Evolutionary conservation across 768 basidiomycete genomes (phyloP).

Genomic region (Gloeophyllum trabeum): DNA sequence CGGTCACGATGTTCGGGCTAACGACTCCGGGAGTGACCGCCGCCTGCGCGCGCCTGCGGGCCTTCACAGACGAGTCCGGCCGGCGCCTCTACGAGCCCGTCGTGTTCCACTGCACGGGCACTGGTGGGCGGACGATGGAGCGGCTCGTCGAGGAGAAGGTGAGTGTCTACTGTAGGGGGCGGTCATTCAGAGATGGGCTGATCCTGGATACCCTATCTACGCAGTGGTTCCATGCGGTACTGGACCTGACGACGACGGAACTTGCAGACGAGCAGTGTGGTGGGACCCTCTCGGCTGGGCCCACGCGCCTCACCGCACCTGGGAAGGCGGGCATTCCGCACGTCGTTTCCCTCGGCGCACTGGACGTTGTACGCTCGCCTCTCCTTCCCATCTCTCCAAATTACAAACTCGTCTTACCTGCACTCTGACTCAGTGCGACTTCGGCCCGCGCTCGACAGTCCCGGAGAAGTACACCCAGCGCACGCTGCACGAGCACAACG

Average conservation of each 20-base stretch:
- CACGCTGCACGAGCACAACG: constrained; percentile 14
- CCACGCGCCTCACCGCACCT: constrained; percentile 17
- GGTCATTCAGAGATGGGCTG: background rate
- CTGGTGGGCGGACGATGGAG: constrained; percentile 21
- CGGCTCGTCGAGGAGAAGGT: constrained; percentile 12
- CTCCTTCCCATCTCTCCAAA: too few relatives aligned
- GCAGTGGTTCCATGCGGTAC: constrained; percentile 13
- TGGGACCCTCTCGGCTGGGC: constrained; percentile 16
- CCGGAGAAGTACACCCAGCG: constrained; percentile 12
- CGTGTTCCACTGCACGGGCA: constrained; percentile 16
- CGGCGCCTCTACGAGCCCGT: constrained; percentile 11
- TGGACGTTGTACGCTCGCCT: too few relatives aligned
- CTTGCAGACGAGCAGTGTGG: constrained; percentile 21
- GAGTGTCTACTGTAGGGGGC: too few relatives aligned
- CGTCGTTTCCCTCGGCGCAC: constrained; percentile 19
- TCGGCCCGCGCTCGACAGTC: constrained; percentile 17
- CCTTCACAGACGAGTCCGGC: background rate
- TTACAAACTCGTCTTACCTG: too few relatives aligned
- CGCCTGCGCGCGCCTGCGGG: constrained; percentile 5
- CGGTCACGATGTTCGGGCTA: constrained; percentile 15
- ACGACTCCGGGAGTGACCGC: constrained; percentile 11
- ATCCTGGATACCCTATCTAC: background rate
- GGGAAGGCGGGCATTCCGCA: constrained; percentile 12
- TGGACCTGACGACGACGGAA: constrained; percentile 22
- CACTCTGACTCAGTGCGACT: too few relatives aligned